Evolutionary conservation across 768 basidiomycete genomes (phyloP), one percentile per base, ranked within the genome.

Genomic region (Tylopilus cervinicoccineus): DNA sequence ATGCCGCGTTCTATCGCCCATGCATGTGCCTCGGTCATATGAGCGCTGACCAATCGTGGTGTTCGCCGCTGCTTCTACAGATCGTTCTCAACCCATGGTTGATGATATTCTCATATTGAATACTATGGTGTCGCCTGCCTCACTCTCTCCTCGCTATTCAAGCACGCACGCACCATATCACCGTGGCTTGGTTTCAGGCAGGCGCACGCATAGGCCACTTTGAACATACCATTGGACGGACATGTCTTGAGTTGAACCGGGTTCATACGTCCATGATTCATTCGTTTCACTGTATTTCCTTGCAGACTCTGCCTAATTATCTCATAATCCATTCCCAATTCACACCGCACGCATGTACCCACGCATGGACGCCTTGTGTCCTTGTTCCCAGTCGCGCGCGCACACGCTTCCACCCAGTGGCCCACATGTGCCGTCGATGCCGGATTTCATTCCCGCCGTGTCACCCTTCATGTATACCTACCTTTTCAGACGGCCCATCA

Each of bases 11-110:
- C 33, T 43, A 36, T 52, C 45, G 39, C 38, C 6, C 33, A 46
- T 24, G 9, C 39, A 27, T 19, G 9, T 9, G 22, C 32, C 17
- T 16, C 16, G 17, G 24, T 32, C 23, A 38, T 14, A 44, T 24
- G 31, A 24, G 11, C 33, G 46, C 61, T 65, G 24, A 65, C 56
- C 32, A 40, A 45, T 40, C 40, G 29, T 40, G 50, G 44, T 34
- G 16, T 20, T 32, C 40, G 5, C 43, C 27, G 27, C 28, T 33
- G 0, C 33, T 29, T 39, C 14, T 43, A 27, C 53, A 86, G 76
- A 85, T 94, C 54, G 84, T 90, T 36, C 78, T 93, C 50, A 93
- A 93, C 58, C 91, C 89, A 7, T 89, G 86, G 85, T 72, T 92
- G 48, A 88, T 89, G 85, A 86, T 89, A 46, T 91, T 92, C 70